Evolutionary conservation across 83 land plant species (phyloP), one percentile per base, ranked within the genome.

Genomic region (Isoetes engelmannii): DNA sequence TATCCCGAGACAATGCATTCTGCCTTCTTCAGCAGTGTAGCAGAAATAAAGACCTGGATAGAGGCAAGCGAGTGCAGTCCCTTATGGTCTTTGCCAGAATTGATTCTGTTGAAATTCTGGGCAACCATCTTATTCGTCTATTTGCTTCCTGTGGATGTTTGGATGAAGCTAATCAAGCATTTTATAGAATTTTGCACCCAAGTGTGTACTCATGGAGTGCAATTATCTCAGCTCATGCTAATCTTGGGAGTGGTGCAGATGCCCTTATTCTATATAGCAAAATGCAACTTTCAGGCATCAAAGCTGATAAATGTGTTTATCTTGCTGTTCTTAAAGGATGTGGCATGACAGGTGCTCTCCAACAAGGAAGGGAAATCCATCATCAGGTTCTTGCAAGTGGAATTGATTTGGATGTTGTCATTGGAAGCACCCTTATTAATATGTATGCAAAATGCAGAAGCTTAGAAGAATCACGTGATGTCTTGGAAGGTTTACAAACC

Each of bases 141-240:
- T n/a, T n/a, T n/a, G n/a, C n/a, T n/a, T n/a, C n/a, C n/a, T n/a
- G n/a, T n/a, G n/a, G n/a, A n/a, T n/a, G n/a, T n/a, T n/a, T n/a
- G n/a, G n/a, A n/a, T n/a, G n/a, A n/a, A n/a, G n/a, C n/a, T n/a
- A n/a, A n/a, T n/a, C n/a, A n/a, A n/a, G n/a, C n/a, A n/a, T n/a
- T n/a, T n/a, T n/a, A n/a, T n/a, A n/a, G n/a, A n/a, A n/a, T n/a
- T n/a, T n/a, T n/a, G n/a, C n/a, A n/a, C n/a, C n/a, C n/a, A n/a
- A n/a, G n/a, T n/a, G n/a, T n/a, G n/a, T n/a, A n/a, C n/a, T 58
- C 68, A 19, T 69, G 72, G 72, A 55, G 63, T 12, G 68, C 65
- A 4, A 49, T 69, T 28, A 69, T 68, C 19, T 19, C 70, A 46
- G 61, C 59, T 21, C 59, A 59, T 70, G 65, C 61, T 28, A 47